Evolutionary conservation across 768 basidiomycete species (phyloP).

Genomic region (Scleroderma citrinum): DNA sequence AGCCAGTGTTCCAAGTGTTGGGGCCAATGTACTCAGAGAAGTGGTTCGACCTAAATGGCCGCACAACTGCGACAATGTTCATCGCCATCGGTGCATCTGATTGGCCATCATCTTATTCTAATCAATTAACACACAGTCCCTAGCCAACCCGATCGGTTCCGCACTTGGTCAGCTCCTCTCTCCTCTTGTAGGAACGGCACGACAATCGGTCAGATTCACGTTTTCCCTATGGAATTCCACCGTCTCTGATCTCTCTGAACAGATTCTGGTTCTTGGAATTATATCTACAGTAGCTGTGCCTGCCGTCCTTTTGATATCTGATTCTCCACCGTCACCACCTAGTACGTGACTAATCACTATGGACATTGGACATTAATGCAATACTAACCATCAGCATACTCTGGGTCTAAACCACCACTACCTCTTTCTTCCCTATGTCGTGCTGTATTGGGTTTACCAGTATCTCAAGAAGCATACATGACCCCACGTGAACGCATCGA

Average conservation of each 20-base stretch:
- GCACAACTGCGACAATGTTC: constrained; percentile 63
- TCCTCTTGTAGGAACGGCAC: constrained; percentile 48
- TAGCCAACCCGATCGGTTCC: constrained; percentile 70
- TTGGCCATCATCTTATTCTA: background rate
- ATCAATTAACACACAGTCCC: background rate
- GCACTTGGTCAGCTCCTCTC: constrained; percentile 71
- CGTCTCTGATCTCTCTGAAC: background rate
- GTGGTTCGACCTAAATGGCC: constrained; percentile 67
- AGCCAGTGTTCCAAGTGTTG: constrained; percentile 65
- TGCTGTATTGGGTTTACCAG: constrained; percentile 44
- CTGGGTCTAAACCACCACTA: constrained; percentile 56
- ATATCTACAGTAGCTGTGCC: constrained; percentile 60
- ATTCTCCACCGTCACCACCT: constrained; percentile 69
- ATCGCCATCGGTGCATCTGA: constrained; percentile 40
- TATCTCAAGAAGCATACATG: constrained; percentile 48
- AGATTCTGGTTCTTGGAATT: constrained; percentile 71
- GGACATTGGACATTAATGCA: too few relatives aligned
- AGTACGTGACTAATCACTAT: constrained; percentile 37
- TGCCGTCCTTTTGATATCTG: constrained; percentile 50
- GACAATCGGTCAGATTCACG: constrained; percentile 49
- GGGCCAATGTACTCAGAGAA: constrained; percentile 71
- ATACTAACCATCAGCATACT: constrained; percentile 42
- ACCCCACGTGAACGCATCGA: constrained; percentile 61
- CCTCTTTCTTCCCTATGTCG: constrained; percentile 48
- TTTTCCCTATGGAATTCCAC: too few relatives aligned